phyloP scores from a whole-genome alignment of 257 asterid species.

The Datura wrightii region DNA sequence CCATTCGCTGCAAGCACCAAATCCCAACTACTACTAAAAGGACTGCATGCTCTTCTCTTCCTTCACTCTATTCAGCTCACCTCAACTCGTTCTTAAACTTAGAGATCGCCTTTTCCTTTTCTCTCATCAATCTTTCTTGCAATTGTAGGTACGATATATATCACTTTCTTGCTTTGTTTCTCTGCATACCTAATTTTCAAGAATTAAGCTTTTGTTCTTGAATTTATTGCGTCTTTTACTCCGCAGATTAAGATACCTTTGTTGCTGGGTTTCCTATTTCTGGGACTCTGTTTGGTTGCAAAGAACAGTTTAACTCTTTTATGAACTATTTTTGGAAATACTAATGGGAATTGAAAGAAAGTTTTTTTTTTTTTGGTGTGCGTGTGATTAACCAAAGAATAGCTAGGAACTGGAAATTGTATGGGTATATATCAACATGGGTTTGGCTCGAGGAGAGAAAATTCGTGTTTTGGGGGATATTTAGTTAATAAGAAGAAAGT shows the following conservation, averaged over 20 bases:
- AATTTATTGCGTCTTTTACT: background rate
- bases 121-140: background rate
- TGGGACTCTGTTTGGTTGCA: background rate
- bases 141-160: background rate
- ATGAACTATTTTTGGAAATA: background rate
- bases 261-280: background rate
- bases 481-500: background rate
- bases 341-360: constrained; percentile 5
- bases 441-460: background rate
- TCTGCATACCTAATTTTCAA: background rate
- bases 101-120: background rate
- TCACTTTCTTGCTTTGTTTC: background rate
- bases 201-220: background rate
- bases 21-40: background rate
- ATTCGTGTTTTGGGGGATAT: background rate
- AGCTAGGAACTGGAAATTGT: constrained; percentile 26
- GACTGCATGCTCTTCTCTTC: background rate
- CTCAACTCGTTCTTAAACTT: background rate
- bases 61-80: background rate
- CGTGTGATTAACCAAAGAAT: background rate
- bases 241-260: background rate
- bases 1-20: background rate
- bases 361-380: background rate
- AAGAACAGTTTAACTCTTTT: background rate
- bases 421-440: background rate